Evolutionary conservation across 1,139 yeast species (phyloP), one percentile per base, ranked within the genome.

Genomic region (Candida sp.): DNA sequence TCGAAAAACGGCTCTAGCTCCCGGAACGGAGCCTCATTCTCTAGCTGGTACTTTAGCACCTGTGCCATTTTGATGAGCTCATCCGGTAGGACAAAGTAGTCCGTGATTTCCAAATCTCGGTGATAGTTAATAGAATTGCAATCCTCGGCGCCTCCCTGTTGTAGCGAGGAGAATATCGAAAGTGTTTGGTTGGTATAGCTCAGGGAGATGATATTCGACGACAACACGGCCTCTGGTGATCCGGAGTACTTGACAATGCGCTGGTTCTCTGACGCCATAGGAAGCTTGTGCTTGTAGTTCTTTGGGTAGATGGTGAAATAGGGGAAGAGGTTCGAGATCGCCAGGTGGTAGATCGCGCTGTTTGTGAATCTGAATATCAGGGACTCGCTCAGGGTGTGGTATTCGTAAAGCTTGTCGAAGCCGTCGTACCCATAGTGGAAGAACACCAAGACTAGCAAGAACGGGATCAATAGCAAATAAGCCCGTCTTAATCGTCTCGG

Each of bases 1-100:
- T 57, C 55, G 50, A 65, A 65, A 45, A 58, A 66, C 0, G 60
- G 62, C 12, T 52, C 50, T 7, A 65, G 42, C 25, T 65, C 68
- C 32, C 47, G 48, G 38, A 65, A 60, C 5, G 62, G 53, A 4
- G 48, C 53, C 37, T 65, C 67, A 23, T 46, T 43, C 7, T 57
- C 45, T 35, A 65, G 44, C 38, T 65, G 69, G 5, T 50, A 4
- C 30, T 48, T 39, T n/a, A 64, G 50, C 4, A 50, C 49, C 28
- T 44, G 5, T 1, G 25, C 28, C 35, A 44, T 28, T 44, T 34
- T 44, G 28, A 73, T 73, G 70, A 12, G 54, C 48, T 4, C 73
- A 62, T 26, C 72, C 61, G 43, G 43, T 28, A 40, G n/a, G 5
- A 28, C 26, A 8, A 8, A 4, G 27, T 40, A 9, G 17, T 28